Evolutionary conservation across 805 yeast species (phyloP).

Genomic region (Teunomyces atbi): DNA sequence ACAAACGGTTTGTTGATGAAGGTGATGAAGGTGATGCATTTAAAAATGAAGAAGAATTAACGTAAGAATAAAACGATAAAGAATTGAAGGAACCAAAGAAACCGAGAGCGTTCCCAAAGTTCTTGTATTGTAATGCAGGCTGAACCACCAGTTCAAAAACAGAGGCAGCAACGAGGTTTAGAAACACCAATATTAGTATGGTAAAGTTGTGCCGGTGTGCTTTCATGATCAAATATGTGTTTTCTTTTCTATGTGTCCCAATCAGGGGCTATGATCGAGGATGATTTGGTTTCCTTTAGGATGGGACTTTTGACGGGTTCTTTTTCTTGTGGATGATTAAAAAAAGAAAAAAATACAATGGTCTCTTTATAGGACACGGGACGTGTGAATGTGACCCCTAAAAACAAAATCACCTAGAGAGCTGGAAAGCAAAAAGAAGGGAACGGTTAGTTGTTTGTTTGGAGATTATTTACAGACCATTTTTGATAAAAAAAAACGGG

Average conservation of each 20-base stretch:
- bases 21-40: constrained; percentile 5
- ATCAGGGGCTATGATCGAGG: neutral
- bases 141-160: constrained; percentile 6
- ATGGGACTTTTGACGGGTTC: neutral
- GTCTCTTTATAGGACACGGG: neutral
- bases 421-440: neutral
- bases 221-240: neutral
- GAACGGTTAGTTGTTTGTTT: neutral
- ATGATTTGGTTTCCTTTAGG: neutral
- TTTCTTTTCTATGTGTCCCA: too few species aligned
- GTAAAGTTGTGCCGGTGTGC: neutral
- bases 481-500: constrained; percentile 1
- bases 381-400: neutral
- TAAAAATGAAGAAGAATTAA: constrained; percentile 25
- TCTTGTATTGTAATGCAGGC: constrained; percentile 22
- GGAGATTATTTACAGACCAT: neutral
- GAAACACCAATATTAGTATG: constrained; percentile 2
- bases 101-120: constrained; percentile 30
- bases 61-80: constrained; percentile 25
- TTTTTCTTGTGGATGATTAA: neutral
- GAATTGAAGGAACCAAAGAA: constrained; percentile 31
- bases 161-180: constrained; percentile 1
- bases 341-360: neutral
- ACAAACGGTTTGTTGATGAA: constrained; percentile 15
- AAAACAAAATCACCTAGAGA: neutral